A percentile compares a stretch with the other conserved stretches of the same genome.
These are phyloP conservation scores for Spongospora subterranea DNA, from an alignment of 208 protist genomes.

Conservation along the genomic window DNA sequence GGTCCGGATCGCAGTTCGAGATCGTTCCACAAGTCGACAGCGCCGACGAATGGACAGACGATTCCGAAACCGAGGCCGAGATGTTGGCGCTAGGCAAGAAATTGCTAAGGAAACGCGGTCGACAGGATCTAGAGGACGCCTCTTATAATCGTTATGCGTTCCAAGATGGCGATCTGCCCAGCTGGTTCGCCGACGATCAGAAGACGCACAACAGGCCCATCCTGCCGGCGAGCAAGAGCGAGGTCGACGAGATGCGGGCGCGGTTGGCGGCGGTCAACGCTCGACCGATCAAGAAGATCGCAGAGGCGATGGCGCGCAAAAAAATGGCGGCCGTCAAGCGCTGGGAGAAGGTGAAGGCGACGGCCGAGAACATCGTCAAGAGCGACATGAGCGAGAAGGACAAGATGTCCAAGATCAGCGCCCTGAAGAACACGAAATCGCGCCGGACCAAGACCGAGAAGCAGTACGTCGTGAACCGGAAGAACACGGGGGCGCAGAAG, in stretches of 20 bases:
- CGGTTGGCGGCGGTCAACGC: slow-evolving; percentile 65
- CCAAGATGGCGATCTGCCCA: slow-evolving; percentile 64
- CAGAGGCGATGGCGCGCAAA: slow-evolving; percentile 66
- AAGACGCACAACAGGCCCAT: slow-evolving; percentile 38
- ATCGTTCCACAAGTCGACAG: not conserved
- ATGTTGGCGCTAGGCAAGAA: slow-evolving; percentile 59
- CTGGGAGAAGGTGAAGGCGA: slow-evolving; percentile 36
- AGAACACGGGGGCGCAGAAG: not conserved
- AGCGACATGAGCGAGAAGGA: slow-evolving; percentile 9
- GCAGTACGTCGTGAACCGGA: slow-evolving; percentile 31
- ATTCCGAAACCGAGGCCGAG: slow-evolving; percentile 59
- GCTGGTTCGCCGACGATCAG: slow-evolving; percentile 71
- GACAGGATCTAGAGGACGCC: slow-evolving; percentile 63
- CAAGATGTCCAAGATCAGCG: not conserved
- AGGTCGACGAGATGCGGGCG: slow-evolving; percentile 63
- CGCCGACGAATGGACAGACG: not conserved
- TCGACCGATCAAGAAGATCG: slow-evolving; percentile 70
- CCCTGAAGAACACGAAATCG: not conserved
- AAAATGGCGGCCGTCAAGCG: slow-evolving; percentile 49
- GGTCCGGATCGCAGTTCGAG: not conserved
- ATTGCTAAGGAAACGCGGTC: slow-evolving; percentile 26
- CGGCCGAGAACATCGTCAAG: not conserved
- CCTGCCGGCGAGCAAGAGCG: slow-evolving; percentile 64
- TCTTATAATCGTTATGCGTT: slow-evolving; percentile 67
- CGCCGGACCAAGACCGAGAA: not conserved